Evolutionary conservation across 2,329 filamentous ascomycete species (phyloP), one percentile per base, ranked within the genome.

Genomic region (Verticillium nonalfalfae): DNA sequence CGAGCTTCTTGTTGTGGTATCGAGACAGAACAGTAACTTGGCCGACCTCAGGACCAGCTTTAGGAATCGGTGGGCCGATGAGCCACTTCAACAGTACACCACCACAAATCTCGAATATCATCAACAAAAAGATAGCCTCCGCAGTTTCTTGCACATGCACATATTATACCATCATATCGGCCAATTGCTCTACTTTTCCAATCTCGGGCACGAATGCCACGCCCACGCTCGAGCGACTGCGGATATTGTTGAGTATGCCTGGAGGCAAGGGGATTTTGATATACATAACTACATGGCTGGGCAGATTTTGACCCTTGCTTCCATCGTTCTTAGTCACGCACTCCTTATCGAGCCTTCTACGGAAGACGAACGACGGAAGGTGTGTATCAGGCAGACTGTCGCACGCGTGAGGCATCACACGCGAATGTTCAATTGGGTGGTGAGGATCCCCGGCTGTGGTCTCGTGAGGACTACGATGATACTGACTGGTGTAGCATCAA

Each of bases 361-460:
- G 10, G 55, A 57, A 11, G 55, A 57, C 33, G 55, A 57, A n/a
- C 33, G 35, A 13, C 55, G 34, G 11, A n/a, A 31, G 14, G 11
- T 13, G 14, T 10, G 21, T n/a, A 21, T 57, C n/a, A 35, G 55
- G 55, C n/a, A n/a, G 35, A 18, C 55, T 4, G 38, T 57, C 34
- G 35, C 21, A 15, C 34, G 55, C n/a, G 55, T 57, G 9, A 38
- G 21, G 34, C 7, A 57, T n/a, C 55, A 57, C 15, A 57, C 55
- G 33, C 55, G 55, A 7, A 57, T 57, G 55, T 57, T 57, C 55
- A 57, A 57, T n/a, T 57, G 55, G 55, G 55, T 57, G 55, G 55
- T 57, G 18, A 56, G 54, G 7, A 33, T 14, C 3, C 1, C 13
- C 15, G 26, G 14, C 26, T 7, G 13, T n/a, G 15, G 15, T n/a